Evolutionary conservation across 2,329 filamentous ascomycete species (phyloP), one percentile per base, ranked within the genome.

Genomic region (Macrophomina phaseolina): DNA sequence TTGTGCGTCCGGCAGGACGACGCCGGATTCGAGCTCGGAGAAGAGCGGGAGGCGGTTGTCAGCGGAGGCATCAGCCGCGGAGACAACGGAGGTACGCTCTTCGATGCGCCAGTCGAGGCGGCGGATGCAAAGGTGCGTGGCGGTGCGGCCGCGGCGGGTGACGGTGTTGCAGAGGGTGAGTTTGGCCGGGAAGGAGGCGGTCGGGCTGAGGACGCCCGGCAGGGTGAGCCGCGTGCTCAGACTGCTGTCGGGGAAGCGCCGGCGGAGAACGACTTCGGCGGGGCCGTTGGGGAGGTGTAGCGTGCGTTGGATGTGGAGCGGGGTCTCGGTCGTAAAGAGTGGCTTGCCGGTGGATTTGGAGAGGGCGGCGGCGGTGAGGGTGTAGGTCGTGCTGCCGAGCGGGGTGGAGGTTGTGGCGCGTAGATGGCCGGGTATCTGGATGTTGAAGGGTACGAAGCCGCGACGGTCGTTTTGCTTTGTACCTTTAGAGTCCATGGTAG

Each of bases 71-170:
- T 28, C 53, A 1, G 36, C 16, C 16, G 18, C 36, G 36, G 36
- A 14, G 9, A 58, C 38, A 12, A 58, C 14, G 40, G 14, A 7
- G 6, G 56, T 23, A 23, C 40, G 56, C 40, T 60, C 56, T 16
- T 60, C 56, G 40, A 60, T 34, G 56, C 56, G 56, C 56, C 56
- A 60, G 56, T 60, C 56, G 6, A 60, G 40, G 2, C 56, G 28
- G 6, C 56, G 56, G 40, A 60, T 28, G 6, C 23, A 28, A 7
- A 60, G 28, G 28, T 45, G 56, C 56, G 56, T 34, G 14, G 56
- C 23, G 23, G 56, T 60, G 40, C 56, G 56, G 40, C 56, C 56
- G 23, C 40, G 56, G 28, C 40, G 56, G 2, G 56, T 46, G 12
- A 46, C 42, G 56, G n/a, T 60, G 56, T 12, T 12, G 56, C 28